Evolutionary conservation across 768 basidiomycete species (phyloP).

Genomic region (Russula lepida): DNA sequence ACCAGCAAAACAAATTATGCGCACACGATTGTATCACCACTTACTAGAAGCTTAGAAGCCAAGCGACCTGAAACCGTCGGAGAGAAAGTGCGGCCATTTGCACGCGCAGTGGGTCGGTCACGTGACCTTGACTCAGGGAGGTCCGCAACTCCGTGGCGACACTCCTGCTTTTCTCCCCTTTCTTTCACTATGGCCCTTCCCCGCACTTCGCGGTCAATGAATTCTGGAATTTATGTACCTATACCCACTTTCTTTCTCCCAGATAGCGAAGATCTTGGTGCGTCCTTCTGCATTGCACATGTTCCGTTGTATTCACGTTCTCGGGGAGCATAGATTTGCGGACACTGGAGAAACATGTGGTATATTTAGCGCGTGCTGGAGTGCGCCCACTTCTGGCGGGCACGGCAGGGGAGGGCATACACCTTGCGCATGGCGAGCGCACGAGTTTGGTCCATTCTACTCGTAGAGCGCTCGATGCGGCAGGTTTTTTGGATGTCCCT

Average conservation of each 20-base stretch:
- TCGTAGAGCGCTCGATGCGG: slow-evolving; percentile 61
- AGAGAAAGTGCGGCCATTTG: no score
- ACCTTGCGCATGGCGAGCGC: slow-evolving; percentile 62
- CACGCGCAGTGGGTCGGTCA: no score
- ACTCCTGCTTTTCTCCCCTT: no score
- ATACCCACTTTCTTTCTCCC: slow-evolving; percentile 79
- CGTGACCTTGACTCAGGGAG: no score
- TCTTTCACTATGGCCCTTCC: slow-evolving; percentile 31
- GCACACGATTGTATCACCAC: no score
- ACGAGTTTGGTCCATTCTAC: slow-evolving; percentile 53
- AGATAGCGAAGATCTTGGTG: slow-evolving; percentile 75
- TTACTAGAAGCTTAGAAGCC: no score
- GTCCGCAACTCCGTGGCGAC: no score
- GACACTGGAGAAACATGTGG: slow-evolving; percentile 60
- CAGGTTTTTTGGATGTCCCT: slow-evolving; percentile 49
- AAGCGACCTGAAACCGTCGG: no score
- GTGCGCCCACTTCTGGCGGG: slow-evolving; percentile 68
- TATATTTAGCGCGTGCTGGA: slow-evolving; percentile 54
- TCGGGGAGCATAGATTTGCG: slow-evolving; percentile 43
- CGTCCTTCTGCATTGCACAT: slow-evolving; percentile 23
- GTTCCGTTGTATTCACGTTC: not conserved
- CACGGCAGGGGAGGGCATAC: slow-evolving; percentile 81
- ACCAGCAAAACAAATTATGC: no score
- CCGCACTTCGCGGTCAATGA: slow-evolving; percentile 44
- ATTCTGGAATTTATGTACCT: slow-evolving; percentile 75